phyloP scores from a whole-genome alignment of 768 basidiomycete species.

The Pholiota conissans region DNA sequence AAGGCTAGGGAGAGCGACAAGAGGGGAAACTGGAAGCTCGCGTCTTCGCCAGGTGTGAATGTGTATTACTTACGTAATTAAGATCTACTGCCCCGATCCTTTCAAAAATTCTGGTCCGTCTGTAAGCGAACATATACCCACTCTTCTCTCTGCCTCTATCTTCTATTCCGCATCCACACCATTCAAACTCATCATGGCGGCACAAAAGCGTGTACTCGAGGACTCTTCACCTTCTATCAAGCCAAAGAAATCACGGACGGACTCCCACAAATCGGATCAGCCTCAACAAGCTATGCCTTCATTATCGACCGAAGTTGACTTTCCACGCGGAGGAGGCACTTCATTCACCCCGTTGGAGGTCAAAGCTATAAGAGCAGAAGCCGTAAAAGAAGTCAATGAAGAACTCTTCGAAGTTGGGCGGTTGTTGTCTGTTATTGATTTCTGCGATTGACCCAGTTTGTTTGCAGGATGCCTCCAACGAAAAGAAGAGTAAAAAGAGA shows the following conservation, averaged over 20 bases:
- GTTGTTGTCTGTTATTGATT: conserved; percentile 1
- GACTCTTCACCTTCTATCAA: conserved; percentile 48
- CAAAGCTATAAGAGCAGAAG: conserved; percentile 83
- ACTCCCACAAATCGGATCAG: conserved; percentile 23
- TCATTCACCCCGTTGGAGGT: conserved; percentile 86
- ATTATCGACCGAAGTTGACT: conserved; percentile 73
- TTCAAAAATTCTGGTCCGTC: conserved; percentile 23
- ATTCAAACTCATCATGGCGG: conserved; percentile 34
- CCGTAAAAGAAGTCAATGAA: conserved; percentile 76
- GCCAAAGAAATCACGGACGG: conserved; percentile 62
- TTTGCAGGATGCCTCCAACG: conserved; percentile 39
- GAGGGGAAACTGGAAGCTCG: neutral
- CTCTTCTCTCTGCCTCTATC: neutral
- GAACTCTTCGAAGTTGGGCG: conserved; percentile 68
- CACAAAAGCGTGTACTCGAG: conserved; percentile 64
- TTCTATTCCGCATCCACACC: neutral
- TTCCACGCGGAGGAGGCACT: conserved; percentile 94
- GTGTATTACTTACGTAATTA: conserved; percentile 21
- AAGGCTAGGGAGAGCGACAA: neutral
- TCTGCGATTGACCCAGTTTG: neutral
- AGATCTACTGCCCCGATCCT: conserved; percentile 25
- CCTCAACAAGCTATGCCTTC: conserved; percentile 22
- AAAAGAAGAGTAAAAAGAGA: conserved; percentile 44
- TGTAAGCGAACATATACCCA: conserved; percentile 1
- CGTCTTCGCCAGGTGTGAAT: neutral